Evolutionary conservation across 176 grass and related monocot genomes (phyloP), one percentile per base, ranked within the genome.

Genomic region (Eragrostis nindensis): DNA sequence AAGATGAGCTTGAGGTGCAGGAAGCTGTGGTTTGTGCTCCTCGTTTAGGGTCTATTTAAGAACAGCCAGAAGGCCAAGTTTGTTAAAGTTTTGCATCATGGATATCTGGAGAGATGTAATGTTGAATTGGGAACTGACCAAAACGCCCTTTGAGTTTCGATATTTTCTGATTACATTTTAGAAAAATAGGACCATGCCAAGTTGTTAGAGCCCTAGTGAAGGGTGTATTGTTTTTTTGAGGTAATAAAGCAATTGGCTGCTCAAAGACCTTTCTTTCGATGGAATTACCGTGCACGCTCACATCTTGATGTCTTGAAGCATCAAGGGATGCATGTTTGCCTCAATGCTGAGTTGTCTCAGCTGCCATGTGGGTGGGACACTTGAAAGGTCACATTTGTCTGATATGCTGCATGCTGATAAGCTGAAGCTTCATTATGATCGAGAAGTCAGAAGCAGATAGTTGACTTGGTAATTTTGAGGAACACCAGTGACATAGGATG

Each of bases 261-360:
- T 29, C 13, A 48, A 14, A 65, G 78, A 64, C 9, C 9, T 10
- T 5, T 68, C 57, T 60, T 62, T 30, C 44, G 42, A 78, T 26
- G 40, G 76, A 81, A 73, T 78, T 67, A 52, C 29, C 6, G 12
- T 30, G 59, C 41, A 46, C 17, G 47, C 48, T 42, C 63, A 54
- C 65, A 79, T 71, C 64, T 82, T 60, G 55, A 52, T 81, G 30
- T 44, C 47, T 10, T 85, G 38, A 84, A 75, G 21, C 71, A 27
- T 59, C 50, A 82, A 72, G 65, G 26, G 56, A 81, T 89, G 36
- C 38, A 50, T 74, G 32, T 62, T 15, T 75, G 26, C 32, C 19
- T 88, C 67, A 21, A 49, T 73, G 50, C 24, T 61, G 49, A 82
- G 30, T 61, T 66, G 57, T 77, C 32, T 24, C 5, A 26, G 36